Evolutionary conservation across 2,329 filamentous ascomycete species (phyloP), one percentile per base, ranked within the genome.

Genomic region (Aureobasidium leucospermi): DNA sequence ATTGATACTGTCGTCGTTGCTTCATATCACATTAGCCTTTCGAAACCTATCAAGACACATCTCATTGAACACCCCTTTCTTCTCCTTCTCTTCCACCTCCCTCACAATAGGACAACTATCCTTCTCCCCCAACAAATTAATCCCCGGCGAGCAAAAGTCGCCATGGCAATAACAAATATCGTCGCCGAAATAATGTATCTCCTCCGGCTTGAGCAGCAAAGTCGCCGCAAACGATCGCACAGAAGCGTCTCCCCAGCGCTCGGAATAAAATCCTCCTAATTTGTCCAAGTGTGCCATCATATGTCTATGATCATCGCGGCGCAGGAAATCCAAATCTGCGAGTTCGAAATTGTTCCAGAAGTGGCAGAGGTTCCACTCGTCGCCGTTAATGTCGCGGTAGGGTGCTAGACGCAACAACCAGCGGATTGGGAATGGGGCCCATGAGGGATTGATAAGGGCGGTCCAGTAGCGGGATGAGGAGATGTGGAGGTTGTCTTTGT

Each of bases 261-360:
- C 73, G 60, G 79, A 77, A 63, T 77, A 78, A 63, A 81, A 79
- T 7, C 77, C 76, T 6, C 78, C 80, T 2, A 73, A 66, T 45
- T 67, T 70, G 63, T 83, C 80, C 11, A 84, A 70, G 64, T 78
- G 75, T 31, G 78, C 67, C 61, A 83, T 79, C 59, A 81, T 79
- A 11, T 73, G 70, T 55, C 73, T 70, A 59, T 82, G 78, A 45
- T 75, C 70, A 43, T 74, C 68, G 60, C 74, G 72, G 41, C 81
- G 77, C 67, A 82, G 81, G 68, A 82, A 81, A 19, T 66, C 63
- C 10, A 75, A 61, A 41, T 67, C 65, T 9, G 79, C 81, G 63
- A 84, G 77, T 66, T 84, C 81, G 60, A 83, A 81, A 61, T 79
- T 79, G 9, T 78, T 76, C 61, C 79, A 79, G 67, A 79, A 75